phyloP scores from a whole-genome alignment of 371 early-diverging fungal genomes.

The Vairimorpha apis region DNA sequence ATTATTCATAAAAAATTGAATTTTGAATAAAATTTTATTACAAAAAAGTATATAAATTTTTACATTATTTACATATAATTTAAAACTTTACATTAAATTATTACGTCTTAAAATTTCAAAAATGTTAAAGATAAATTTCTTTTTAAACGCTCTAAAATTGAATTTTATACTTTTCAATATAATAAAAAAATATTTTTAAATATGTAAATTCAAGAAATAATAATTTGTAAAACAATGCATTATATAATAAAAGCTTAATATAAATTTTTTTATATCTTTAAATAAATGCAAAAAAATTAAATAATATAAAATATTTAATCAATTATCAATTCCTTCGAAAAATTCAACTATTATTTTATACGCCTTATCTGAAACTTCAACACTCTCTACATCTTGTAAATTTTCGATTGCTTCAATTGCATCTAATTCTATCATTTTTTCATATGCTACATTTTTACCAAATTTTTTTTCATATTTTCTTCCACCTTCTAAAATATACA shows the following conservation, averaged over 20 bases:
- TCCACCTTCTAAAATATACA: constrained; percentile 90
- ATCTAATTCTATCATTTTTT: constrained; percentile 46
- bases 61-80: too few species aligned
- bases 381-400: constrained; percentile 46
- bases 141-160: too few species aligned
- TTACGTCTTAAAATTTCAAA: too few species aligned
- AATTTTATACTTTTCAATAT: too few species aligned
- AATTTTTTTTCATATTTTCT: constrained; percentile 65
- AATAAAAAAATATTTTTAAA: too few species aligned
- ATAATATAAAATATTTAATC: neutral
- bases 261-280: too few species aligned
- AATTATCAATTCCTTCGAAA: constrained; percentile 56
- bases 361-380: constrained; percentile 45
- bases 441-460: constrained; percentile 61
- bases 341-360: constrained; percentile 57
- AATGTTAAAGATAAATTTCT: too few species aligned
- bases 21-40: too few species aligned
- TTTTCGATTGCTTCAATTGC: constrained; percentile 58
- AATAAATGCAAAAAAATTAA: neutral
- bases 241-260: too few species aligned
- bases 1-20: too few species aligned
- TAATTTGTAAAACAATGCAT: neutral
- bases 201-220: neutral
- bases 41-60: too few species aligned
- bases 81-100: too few species aligned